phyloP scores from a whole-genome alignment of 2,329 filamentous ascomycete genomes.

The Paecilomyces sp. region DNA sequence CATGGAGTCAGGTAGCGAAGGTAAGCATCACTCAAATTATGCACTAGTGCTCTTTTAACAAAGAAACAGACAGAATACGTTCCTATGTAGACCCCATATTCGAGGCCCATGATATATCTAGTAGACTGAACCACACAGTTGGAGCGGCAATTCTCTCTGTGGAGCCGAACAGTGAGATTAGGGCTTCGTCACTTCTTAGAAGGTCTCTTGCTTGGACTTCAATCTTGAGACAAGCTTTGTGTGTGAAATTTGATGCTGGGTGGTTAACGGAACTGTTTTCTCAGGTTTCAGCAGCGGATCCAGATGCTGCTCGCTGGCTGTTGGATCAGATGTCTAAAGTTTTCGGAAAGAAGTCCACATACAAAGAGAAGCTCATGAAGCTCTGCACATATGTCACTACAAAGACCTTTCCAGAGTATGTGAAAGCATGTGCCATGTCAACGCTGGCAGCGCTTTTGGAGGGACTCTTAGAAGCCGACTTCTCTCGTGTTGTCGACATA shows the following conservation, averaged over 20 bases:
- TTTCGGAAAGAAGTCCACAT: constrained; percentile 14
- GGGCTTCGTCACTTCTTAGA: constrained; percentile 28
- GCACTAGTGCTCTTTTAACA: not conserved
- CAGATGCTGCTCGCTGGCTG: constrained; percentile 28
- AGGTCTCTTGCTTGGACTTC: constrained; percentile 26
- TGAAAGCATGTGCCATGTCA: constrained; percentile 21
- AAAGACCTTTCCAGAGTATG: constrained; percentile 13
- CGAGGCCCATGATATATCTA: constrained; percentile 19
- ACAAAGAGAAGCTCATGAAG: constrained; percentile 15
- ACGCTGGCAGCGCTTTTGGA: constrained; percentile 28
- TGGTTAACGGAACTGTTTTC: constrained; percentile 14
- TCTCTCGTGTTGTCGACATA: constrained; percentile 12
- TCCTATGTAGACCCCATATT: constrained; percentile 15
- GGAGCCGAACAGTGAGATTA: constrained; percentile 20
- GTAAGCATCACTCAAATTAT: constrained; percentile 13
- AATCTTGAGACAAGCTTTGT: constrained; percentile 16
- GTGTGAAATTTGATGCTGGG: constrained; percentile 7
- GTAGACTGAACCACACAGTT: constrained; percentile 17
- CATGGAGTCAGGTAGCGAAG: constrained; percentile 20
- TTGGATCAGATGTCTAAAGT: constrained; percentile 21
- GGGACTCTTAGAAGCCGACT: constrained; percentile 14
- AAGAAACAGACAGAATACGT: constrained; percentile 10
- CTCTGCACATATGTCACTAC: constrained; percentile 26
- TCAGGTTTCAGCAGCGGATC: constrained; percentile 20
- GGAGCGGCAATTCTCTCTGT: constrained; percentile 18